Base-by-base conservation (phyloP, 2,329 filamentous ascomycete species). In the Ilyonectria mors-panacis region DNA sequence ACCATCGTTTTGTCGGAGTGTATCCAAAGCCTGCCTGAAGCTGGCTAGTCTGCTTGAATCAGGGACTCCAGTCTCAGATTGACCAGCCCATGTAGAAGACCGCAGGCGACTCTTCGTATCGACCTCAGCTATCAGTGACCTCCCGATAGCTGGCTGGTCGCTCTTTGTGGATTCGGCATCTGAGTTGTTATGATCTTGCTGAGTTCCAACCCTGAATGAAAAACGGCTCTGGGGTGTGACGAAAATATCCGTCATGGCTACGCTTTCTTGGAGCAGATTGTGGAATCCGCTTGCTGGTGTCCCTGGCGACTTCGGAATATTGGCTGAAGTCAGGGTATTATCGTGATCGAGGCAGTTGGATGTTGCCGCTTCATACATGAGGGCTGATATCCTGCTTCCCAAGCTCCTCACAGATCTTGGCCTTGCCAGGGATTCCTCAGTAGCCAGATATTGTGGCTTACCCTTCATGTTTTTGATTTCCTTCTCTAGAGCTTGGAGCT, bases 211-310 rank as follows among this genome's bases (percentile, higher is more conserved):
- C 26, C 59, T 51, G 15, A 57, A 48, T 6, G 70, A 67, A 9
- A 77, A 47, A 15, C 60, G 70, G 44, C 72, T 75, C 30, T 70
- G 54, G 3, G 77, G 72, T 2, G 71, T 75, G 21, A 70, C 58
- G 42, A 76, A 75, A 9, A 67, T 37, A 10, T 76, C 73, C 15
- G 68, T 70, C 26, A 69, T 57, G 6, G 57, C 48, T n/a, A 63
- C 54, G 15, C 75, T 76, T 23, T 68, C 70, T 47, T 59, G 53
- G 8, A 39, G 13, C 12, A 65, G 15, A 19, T 65, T 73, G 8
- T 33, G 30, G 4, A 35, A n/a, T 5, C 39, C 30, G 17, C 55
- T 61, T n/a, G 42, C 26, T n/a, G 71, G 72, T 4, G 68, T 73
- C 19, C 51, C 53, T 30, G 73, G 69, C 3, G 61, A 17, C 58